Conservation (phyloP, 148 eudicot genomes). For the Cornus controversa region DNA sequence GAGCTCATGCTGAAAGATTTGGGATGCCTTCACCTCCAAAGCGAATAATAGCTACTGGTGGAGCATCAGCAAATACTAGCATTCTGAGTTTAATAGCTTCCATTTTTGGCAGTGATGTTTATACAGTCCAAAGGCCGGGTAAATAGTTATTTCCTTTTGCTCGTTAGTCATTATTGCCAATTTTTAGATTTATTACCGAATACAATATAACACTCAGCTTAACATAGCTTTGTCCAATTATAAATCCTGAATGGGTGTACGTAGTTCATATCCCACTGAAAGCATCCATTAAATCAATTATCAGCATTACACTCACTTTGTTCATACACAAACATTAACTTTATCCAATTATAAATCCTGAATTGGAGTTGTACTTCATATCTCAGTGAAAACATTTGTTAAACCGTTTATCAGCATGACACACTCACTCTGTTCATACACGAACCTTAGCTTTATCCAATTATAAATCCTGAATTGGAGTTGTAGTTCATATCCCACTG, state of each 20-base stretch:
- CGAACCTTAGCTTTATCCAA: background rate
- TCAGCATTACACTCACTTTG: too few relatives aligned
- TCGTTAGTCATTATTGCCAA: background rate
- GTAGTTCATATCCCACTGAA: too few relatives aligned
- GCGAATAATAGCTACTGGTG: conserved; percentile 92
- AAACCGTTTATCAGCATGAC: too few relatives aligned
- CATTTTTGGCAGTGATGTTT: conserved; percentile 83
- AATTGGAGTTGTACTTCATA: background rate
- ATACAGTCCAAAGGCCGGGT: conserved; percentile 85
- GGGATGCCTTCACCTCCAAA: conserved; percentile 97
- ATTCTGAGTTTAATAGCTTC: conserved; percentile 68
- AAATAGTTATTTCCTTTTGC: background rate
- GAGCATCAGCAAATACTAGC: conserved; percentile 82
- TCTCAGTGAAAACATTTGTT: too few relatives aligned
- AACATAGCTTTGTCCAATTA: background rate
- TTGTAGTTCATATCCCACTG: background rate
- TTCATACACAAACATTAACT: background rate
- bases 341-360: background rate
- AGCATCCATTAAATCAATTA: too few relatives aligned
- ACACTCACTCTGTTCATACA: too few relatives aligned
- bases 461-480: background rate
- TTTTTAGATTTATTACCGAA: too few relatives aligned
- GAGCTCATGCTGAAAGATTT: conserved; percentile 86
- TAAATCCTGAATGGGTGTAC: too few relatives aligned
- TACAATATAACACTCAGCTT: background rate